Conservation (phyloP, 2,329 filamentous ascomycete genomes). For the Colletotrichum sansevieriae region DNA sequence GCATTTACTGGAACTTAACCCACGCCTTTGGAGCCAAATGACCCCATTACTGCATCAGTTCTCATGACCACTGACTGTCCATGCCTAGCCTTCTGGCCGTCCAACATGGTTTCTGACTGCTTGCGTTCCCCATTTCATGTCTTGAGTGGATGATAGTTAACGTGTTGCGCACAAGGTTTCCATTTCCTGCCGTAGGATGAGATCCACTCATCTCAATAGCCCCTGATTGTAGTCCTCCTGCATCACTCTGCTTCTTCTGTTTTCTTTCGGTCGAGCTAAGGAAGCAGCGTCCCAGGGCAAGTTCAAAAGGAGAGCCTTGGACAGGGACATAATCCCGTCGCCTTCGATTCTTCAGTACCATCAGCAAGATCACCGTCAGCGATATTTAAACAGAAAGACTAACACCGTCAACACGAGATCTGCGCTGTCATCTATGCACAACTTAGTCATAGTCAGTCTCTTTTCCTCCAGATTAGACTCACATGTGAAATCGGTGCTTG, state of each 20-base stretch:
- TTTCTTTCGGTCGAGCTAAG: constrained; percentile 14
- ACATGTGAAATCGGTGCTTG: constrained; percentile 24
- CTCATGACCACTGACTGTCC: neutral
- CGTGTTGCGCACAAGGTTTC: neutral
- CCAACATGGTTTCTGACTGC: constrained; percentile 20
- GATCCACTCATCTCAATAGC: neutral
- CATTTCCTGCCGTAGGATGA: neutral
- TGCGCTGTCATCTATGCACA: constrained; percentile 14
- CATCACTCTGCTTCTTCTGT: constrained; percentile 17
- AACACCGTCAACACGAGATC: constrained; percentile 27
- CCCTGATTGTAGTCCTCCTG: constrained; percentile 1
- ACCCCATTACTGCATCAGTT: neutral
- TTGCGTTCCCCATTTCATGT: neutral
- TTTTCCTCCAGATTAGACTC: neutral
- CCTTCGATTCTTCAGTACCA: neutral
- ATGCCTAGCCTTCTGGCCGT: neutral
- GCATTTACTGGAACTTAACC: neutral
- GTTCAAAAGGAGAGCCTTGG: constrained; percentile 1
- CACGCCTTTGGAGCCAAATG: neutral
- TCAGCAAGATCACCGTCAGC: neutral
- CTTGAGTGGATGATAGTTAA: neutral
- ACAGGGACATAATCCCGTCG: constrained; percentile 23
- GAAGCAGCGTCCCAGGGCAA: constrained; percentile 6
- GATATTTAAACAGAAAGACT: neutral
- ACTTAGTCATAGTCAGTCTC: neutral